These are phyloP conservation scores for Lycium ferocissimum DNA, from an alignment of 257 asterid genomes.

Conservation along the genomic window DNA sequence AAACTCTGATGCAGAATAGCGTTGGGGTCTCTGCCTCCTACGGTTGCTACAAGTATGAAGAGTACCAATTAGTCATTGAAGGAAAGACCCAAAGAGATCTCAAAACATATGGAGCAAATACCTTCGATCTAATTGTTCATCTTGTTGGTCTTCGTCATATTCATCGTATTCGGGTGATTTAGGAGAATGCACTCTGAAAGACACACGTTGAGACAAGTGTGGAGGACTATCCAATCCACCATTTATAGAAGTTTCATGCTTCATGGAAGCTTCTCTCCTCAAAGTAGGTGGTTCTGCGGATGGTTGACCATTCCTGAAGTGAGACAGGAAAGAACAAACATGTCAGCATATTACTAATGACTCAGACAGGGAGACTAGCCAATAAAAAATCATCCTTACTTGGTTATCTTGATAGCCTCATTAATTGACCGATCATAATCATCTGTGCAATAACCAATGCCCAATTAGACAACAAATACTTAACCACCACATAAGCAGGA, in stretches of 20 bases:
- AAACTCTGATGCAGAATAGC: slow-evolving; percentile 72
- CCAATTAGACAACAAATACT: slow-evolving; percentile 34
- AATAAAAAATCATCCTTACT: slow-evolving; percentile 52
- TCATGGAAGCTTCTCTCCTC: slow-evolving; percentile 57
- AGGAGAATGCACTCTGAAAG: slow-evolving; percentile 62
- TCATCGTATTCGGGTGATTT: slow-evolving; percentile 65
- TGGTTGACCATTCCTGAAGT: slow-evolving; percentile 64
- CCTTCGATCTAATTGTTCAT: slow-evolving; percentile 76
- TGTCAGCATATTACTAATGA: slow-evolving; percentile 16
- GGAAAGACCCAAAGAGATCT: background rate
- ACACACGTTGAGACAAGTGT: slow-evolving; percentile 47
- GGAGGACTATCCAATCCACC: slow-evolving; percentile 78
- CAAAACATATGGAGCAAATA: slow-evolving; percentile 36
- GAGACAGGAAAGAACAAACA: slow-evolving; percentile 12
- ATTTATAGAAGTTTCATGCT: slow-evolving; percentile 62
- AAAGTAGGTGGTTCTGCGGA: slow-evolving; percentile 67
- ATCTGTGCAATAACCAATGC: slow-evolving; percentile 59
- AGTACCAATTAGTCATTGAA: background rate
- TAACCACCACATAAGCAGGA: slow-evolving; percentile 11
- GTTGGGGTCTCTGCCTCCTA: slow-evolving; percentile 81
- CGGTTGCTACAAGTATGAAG: slow-evolving; percentile 61
- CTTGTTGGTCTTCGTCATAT: slow-evolving; percentile 51
- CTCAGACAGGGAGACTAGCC: background rate
- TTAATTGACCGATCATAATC: slow-evolving; percentile 91
- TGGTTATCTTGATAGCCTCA: slow-evolving; percentile 93